A percentile compares a stretch with the other conserved stretches of the same genome.
phyloP scores from a whole-genome alignment of 495 filamentous ascomycete genomes.

The Penicillium atrosanguineum region DNA sequence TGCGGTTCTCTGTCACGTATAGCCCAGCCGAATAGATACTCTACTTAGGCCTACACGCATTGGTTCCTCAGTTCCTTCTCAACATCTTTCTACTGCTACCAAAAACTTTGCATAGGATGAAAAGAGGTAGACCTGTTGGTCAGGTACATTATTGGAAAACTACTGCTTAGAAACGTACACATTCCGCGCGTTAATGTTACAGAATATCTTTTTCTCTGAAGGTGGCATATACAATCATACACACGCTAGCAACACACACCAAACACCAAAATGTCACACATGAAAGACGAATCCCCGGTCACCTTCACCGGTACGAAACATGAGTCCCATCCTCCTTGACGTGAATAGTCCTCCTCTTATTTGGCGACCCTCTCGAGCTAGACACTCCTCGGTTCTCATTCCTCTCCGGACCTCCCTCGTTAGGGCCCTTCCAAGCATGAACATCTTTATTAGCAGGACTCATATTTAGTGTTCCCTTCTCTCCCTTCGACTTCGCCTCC shows the following conservation, averaged over 20 bases:
- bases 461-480: conserved; percentile 51
- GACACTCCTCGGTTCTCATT: conserved; percentile 36
- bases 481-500: conserved; percentile 30
- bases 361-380: conserved; percentile 47
- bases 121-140: not conserved
- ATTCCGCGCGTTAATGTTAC: not conserved
- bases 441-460: conserved; percentile 60
- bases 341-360: conserved; percentile 41
- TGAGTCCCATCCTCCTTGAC: conserved; percentile 31
- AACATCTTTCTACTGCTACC: not conserved
- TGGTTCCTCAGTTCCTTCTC: not conserved
- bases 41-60: no score
- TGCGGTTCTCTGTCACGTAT: conserved; percentile 1
- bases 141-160: not conserved
- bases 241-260: not conserved
- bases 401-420: conserved; percentile 49
- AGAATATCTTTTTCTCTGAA: not conserved
- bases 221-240: not conserved
- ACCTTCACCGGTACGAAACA: conserved; percentile 20
- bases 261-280: not conserved
- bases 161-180: not conserved
- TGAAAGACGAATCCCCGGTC: not conserved
- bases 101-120: not conserved
- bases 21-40: no score
- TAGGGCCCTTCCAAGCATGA: conserved; percentile 43